Percentiles rank a stretch among this genome's conserved stretches.
Conservation (phyloP, 495 filamentous ascomycete genomes). For the Xylaria venustula region DNA sequence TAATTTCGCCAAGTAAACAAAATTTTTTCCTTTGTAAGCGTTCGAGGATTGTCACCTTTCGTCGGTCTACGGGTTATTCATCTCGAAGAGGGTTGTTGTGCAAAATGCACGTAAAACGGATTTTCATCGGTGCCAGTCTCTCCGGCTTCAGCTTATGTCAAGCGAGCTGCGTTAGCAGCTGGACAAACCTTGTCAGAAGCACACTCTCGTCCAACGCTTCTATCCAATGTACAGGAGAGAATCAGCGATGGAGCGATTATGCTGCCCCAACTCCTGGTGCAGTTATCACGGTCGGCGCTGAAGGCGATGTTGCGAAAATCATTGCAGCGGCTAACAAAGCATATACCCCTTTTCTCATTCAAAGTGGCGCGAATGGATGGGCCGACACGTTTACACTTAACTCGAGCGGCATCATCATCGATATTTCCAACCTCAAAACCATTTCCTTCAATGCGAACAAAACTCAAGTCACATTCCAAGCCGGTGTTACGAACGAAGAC, state of each 20-base stretch:
- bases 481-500: slow-evolving; percentile 20
- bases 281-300: slow-evolving; percentile 28
- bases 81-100: no score
- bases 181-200: no score
- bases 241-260: slow-evolving; percentile 33
- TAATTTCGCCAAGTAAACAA: no score
- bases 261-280: slow-evolving; percentile 22
- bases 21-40: no score
- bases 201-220: no score
- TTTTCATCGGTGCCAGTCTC: no score
- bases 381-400: slow-evolving; percentile 24
- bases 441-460: slow-evolving; percentile 24
- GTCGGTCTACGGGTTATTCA: no score
- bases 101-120: no score
- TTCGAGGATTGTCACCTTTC: no score
- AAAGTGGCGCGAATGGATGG: slow-evolving; percentile 33
- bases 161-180: no score
- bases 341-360: slow-evolving; percentile 30
- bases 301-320: slow-evolving; percentile 24
- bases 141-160: no score
- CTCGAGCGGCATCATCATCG: slow-evolving; percentile 22
- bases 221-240: no score
- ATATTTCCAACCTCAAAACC: slow-evolving; percentile 19
- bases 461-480: slow-evolving; percentile 22
- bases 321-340: not conserved